These are phyloP conservation scores for Whalleya microplaca DNA, from an alignment of 2,329 filamentous ascomycete species.

Conservation along the genomic window DNA sequence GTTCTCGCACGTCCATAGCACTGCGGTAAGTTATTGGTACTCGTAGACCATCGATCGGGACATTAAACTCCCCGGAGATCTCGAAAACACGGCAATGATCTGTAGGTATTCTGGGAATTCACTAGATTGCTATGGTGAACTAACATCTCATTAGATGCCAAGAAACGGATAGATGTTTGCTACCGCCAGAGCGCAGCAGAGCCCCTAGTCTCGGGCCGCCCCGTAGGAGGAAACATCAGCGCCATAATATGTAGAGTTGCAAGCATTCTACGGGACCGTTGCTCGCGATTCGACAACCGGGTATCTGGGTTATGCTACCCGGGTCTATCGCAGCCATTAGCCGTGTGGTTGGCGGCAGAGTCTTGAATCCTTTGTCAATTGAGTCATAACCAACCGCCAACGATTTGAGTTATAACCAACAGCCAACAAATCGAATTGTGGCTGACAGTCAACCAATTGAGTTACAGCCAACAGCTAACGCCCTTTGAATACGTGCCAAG, in stretches of 20 bases:
- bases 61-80: constrained; percentile 14
- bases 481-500: constrained; percentile 9
- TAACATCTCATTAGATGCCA: constrained; percentile 8
- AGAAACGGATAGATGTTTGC: constrained; percentile 21
- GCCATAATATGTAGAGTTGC: constrained; percentile 3
- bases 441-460: too few species aligned
- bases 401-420: too few species aligned
- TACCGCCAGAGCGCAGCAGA: background rate
- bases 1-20: constrained; percentile 1
- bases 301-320: constrained; percentile 12
- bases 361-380: constrained; percentile 3
- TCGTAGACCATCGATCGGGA: background rate
- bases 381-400: constrained; percentile 11
- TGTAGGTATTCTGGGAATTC: constrained; percentile 7
- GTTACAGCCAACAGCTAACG: too few species aligned
- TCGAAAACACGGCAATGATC: constrained; percentile 18
- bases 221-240: constrained; percentile 17
- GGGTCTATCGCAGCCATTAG: constrained; percentile 11
- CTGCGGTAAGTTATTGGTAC: background rate
- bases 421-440: too few species aligned
- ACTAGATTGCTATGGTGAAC: constrained; percentile 2
- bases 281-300: constrained; percentile 6
- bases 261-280: constrained; percentile 14
- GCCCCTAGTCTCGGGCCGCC: constrained; percentile 19
- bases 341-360: constrained; percentile 4